Conservation (phyloP, 2,329 filamentous ascomycete genomes). For the Trichoderma koningiopsis region DNA sequence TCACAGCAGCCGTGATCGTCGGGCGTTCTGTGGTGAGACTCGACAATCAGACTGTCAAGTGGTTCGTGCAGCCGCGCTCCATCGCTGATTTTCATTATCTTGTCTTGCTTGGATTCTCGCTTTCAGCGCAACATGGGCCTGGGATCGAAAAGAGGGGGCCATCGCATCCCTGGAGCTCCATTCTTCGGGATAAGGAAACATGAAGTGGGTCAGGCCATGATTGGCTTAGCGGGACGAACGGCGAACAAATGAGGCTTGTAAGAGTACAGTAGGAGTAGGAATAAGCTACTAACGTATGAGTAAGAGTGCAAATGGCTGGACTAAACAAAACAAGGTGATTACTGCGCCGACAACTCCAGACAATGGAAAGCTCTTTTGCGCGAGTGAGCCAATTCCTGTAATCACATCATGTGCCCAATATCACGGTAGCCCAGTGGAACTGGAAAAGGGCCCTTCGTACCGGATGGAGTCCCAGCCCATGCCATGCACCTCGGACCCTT, state of each 20-base stretch:
- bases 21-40: constrained; percentile 13
- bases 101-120: neutral
- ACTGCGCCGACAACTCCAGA: neutral
- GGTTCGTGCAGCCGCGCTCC: neutral
- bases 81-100: neutral
- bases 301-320: too few relatives aligned
- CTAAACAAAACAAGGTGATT: neutral
- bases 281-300: too few relatives aligned
- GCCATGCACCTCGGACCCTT: neutral
- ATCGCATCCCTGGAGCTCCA: neutral
- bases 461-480: neutral
- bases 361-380: neutral
- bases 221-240: constrained; percentile 1
- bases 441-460: neutral
- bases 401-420: constrained; percentile 11
- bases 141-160: neutral
- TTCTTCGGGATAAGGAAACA: constrained; percentile 9
- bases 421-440: neutral
- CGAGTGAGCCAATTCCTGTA: neutral
- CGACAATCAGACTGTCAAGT: neutral
- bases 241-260: neutral
- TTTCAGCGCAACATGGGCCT: neutral
- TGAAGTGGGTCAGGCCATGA: neutral
- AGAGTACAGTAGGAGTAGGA: neutral
- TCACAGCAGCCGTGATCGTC: neutral